Evolutionary conservation across 2,329 filamentous ascomycete species (phyloP), one percentile per base, ranked within the genome.

Genomic region (Curvularia eragrostidis): DNA sequence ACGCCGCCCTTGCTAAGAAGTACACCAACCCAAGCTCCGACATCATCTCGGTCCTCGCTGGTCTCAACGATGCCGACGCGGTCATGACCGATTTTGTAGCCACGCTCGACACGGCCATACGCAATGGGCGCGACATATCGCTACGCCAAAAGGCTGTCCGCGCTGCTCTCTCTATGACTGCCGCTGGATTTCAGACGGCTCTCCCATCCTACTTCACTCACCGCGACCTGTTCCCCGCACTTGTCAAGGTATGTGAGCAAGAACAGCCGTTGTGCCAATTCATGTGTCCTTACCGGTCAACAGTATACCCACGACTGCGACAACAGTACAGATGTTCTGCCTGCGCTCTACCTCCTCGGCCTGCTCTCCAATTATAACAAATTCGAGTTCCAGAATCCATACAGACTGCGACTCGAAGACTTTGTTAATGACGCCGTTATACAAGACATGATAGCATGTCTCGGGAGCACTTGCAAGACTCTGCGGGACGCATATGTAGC

Each of bases 341-440:
- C 91, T 57, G 90, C 94, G 0, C 93, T 97, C 65, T 86, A 89
- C 13, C 84, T 98, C 9, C 83, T 97, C 19, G 94, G 94, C 12
- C 83, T 98, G 3, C 82, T 99, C 52, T 91, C 91, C 64, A 99
- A 98, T 79, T 98, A 98, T 84, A 98, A 99, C 84, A 99, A 98
- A 77, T 99, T 99, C 72, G 95, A 99, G 77, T 94, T 96, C 56
- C 93, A 97, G 74, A 99, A 99, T 68, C 94, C 94, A 0, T 99
- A 99, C 70, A 90, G 95, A 69, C 81, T 96, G 62, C 90, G 94
- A 26, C 84, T 99, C 15, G 93, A 94, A 68, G 93, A 98, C 75
- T 98, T 98, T 77, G 92, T 97, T 69, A 97, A 99, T 72, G 93
- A 98, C 72, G 81, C 84, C 0, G 89, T 90, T 2, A 97, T 98